Conservation (phyloP, 306 rosid species). For the Rubus parviflorus region DNA sequence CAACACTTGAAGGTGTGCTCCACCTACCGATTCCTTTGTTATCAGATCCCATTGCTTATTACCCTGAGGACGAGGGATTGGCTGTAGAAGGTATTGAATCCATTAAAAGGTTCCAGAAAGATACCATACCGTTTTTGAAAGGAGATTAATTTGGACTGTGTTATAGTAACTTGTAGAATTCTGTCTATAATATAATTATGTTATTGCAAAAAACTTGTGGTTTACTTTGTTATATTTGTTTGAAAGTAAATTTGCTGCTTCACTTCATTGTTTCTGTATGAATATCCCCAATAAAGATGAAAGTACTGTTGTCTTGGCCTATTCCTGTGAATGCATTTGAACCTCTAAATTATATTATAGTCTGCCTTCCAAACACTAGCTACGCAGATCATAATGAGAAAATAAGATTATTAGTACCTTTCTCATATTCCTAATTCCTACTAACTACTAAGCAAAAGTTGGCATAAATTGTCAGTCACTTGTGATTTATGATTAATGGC, state of each 20-base stretch:
- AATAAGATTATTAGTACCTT: background rate
- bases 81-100: constrained; percentile 53
- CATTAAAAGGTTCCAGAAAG: constrained; percentile 51
- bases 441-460: background rate
- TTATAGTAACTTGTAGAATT: constrained; percentile 5
- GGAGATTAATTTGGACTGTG: constrained; percentile 22
- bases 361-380: background rate
- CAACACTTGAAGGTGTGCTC: constrained; percentile 87
- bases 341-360: background rate
- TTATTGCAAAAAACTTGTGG: background rate
- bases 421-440: background rate
- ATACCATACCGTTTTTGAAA: constrained; percentile 44
- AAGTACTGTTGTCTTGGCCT: background rate
- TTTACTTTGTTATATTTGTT: background rate
- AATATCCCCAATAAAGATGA: background rate
- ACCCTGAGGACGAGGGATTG: constrained; percentile 75
- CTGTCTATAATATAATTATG: background rate
- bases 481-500: background rate
- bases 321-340: background rate
- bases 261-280: background rate
- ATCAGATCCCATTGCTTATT: constrained; percentile 61
- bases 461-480: background rate
- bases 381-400: background rate
- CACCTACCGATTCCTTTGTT: constrained; percentile 55
- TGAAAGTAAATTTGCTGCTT: background rate